Evolutionary conservation across 2,329 filamentous ascomycete genomes (phyloP).

Genomic region (Eurotiales sp.): DNA sequence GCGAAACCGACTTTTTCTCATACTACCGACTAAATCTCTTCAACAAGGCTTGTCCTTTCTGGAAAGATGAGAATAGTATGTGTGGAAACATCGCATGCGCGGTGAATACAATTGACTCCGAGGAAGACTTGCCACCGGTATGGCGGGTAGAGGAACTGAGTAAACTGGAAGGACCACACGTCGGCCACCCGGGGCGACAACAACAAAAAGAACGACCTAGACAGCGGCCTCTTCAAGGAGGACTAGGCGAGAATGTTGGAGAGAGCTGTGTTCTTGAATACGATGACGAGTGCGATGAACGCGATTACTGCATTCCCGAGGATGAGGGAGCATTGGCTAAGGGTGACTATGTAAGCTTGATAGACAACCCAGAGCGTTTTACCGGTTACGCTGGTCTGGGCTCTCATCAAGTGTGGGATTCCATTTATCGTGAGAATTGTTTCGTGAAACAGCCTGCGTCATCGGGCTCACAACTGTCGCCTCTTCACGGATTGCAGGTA

Average conservation of each 20-base stretch:
- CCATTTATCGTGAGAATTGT: constrained; percentile 96
- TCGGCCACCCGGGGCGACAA: constrained; percentile 77
- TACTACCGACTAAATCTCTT: constrained; percentile 95
- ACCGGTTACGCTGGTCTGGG: constrained; percentile 87
- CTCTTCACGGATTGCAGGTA: constrained; percentile 37
- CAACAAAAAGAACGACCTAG: constrained; percentile 66
- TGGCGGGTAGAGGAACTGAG: constrained; percentile 91
- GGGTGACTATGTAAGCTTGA: constrained; percentile 92
- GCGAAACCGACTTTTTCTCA: constrained; percentile 93
- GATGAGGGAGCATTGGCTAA: constrained; percentile 83
- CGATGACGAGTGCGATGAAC: constrained; percentile 92
- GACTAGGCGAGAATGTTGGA: constrained; percentile 78
- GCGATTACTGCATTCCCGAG: constrained; percentile 94
- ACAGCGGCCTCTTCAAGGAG: constrained; percentile 71
- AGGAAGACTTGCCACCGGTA: constrained; percentile 85
- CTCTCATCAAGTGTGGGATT: constrained; percentile 88
- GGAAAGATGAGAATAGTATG: constrained; percentile 87
- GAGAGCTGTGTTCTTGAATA: constrained; percentile 98
- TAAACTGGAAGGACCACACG: constrained; percentile 85
- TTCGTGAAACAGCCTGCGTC: constrained; percentile 57
- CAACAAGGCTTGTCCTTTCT: constrained; percentile 92
- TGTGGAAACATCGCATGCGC: constrained; percentile 97
- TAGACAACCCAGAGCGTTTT: constrained; percentile 91
- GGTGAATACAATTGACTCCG: constrained; percentile 90
- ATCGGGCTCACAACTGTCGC: constrained; percentile 25